These are phyloP conservation scores for Micractinium sp. DNA, from an alignment of 139 green algal genomes.

Conservation along the genomic window DNA sequence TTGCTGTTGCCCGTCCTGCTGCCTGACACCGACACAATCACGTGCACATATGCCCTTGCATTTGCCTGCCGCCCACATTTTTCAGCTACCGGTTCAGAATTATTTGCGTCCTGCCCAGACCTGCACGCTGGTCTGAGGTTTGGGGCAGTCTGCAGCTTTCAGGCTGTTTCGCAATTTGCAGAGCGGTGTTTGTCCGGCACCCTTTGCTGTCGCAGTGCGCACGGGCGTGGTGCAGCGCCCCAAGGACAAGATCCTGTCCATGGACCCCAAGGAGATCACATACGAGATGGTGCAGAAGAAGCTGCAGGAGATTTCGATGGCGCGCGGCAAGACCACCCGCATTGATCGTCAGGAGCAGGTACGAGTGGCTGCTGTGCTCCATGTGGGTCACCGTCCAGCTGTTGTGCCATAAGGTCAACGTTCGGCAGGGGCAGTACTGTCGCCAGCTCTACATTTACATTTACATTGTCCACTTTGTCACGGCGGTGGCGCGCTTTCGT, in stretches of 20 bases:
- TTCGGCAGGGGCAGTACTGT: background rate
- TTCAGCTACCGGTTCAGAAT: too few species aligned
- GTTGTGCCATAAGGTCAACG: too few species aligned
- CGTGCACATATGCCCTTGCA: background rate
- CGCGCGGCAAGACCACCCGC: conserved; percentile 82
- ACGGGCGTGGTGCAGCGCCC: conserved; percentile 42
- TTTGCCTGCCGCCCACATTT: background rate
- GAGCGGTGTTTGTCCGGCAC: background rate
- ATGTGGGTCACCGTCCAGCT: too few species aligned
- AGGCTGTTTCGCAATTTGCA: background rate
- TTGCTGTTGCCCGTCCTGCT: background rate
- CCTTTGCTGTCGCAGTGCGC: conserved; percentile 18
- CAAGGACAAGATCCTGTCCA: conserved; percentile 89
- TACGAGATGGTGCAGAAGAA: conserved; percentile 97
- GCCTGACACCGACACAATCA: too few species aligned
- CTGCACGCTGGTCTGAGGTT: too few species aligned
- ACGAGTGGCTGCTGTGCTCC: too few species aligned
- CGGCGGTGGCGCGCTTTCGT: too few species aligned
- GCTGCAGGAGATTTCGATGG: conserved; percentile 88
- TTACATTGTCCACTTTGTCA: background rate
- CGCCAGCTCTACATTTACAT: background rate
- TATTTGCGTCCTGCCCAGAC: too few species aligned
- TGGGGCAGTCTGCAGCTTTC: too few species aligned
- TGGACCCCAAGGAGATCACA: conserved; percentile 94
- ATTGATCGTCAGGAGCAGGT: conserved; percentile 87